Conservation (phyloP, 129 eudicot genomes). For the Pseudognaphalium luteoalbum region DNA sequence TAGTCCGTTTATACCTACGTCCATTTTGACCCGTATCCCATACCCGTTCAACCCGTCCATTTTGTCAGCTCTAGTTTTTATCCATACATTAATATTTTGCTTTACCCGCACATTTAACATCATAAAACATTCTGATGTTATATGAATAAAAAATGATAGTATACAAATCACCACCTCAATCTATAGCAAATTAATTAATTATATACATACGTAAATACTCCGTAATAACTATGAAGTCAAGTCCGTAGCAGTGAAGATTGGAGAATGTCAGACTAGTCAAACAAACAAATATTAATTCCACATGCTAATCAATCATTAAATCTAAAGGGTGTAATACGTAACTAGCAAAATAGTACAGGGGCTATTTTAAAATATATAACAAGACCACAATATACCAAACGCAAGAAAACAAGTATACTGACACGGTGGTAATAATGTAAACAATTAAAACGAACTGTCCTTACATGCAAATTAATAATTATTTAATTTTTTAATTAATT, state of each 20-base stretch:
- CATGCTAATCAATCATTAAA: background rate
- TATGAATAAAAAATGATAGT: too few species aligned
- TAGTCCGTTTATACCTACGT: too few species aligned
- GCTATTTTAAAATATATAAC: background rate
- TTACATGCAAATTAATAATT: conserved; percentile 19
- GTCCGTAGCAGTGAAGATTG: too few species aligned
- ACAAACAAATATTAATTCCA: background rate
- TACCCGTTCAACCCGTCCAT: too few species aligned
- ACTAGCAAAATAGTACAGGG: conserved; percentile 13
- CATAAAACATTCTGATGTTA: too few species aligned
- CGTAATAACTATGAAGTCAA: background rate
- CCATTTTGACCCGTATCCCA: too few species aligned
- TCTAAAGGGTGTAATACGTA: background rate
- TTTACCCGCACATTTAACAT: too few species aligned
- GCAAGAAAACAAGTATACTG: conserved; percentile 28
- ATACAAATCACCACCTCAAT: too few species aligned
- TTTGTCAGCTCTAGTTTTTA: too few species aligned
- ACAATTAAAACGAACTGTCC: conserved; percentile 31
- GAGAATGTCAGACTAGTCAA: conserved; percentile 20
- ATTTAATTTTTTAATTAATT: conserved; percentile 18
- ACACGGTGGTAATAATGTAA: conserved; percentile 25
- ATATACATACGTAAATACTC: too few species aligned
- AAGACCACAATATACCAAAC: conserved; percentile 35
- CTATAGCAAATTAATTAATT: too few species aligned
- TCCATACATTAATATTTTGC: too few species aligned